Evolutionary conservation across 345 rosid species (phyloP).

Genomic region (Triadica sebifera): DNA sequence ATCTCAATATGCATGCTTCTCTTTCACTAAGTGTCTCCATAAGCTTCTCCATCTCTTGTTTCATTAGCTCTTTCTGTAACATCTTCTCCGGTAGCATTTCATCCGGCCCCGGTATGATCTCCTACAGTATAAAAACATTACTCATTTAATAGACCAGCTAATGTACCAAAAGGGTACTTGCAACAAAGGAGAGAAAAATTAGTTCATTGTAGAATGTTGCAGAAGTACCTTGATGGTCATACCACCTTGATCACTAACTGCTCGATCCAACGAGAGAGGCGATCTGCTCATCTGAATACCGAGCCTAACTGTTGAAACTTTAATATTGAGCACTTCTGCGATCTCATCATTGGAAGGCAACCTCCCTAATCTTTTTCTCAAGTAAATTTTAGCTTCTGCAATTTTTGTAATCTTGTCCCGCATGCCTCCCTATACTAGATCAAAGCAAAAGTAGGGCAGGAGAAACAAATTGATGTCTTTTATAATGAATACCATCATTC

Average conservation of each 20-base stretch:
- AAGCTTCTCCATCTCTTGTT: slow-evolving; percentile 21
- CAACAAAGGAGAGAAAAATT: not conserved
- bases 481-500: not conserved
- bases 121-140: slow-evolving; percentile 29
- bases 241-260: slow-evolving; percentile 32
- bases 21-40: slow-evolving; percentile 18
- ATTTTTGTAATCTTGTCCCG: slow-evolving; percentile 43
- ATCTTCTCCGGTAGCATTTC: slow-evolving; percentile 44
- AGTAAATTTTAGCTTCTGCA: slow-evolving; percentile 40
- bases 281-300: slow-evolving; percentile 35
- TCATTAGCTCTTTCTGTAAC: slow-evolving; percentile 32
- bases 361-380: slow-evolving; percentile 33
- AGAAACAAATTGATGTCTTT: too few relatives aligned
- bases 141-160: not conserved
- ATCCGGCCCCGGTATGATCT: slow-evolving; percentile 50
- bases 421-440: slow-evolving; percentile 47
- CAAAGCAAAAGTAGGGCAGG: not conserved
- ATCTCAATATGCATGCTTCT: slow-evolving; percentile 45
- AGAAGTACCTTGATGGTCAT: slow-evolving; percentile 46
- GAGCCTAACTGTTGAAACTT: slow-evolving; percentile 47
- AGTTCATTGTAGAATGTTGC: not conserved
- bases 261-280: slow-evolving; percentile 45
- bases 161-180: not conserved
- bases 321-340: slow-evolving; percentile 42
- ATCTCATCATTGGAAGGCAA: slow-evolving; percentile 47